Conservation (phyloP, 2,329 filamentous ascomycete genomes). For the Exophiala oligosperma region DNA sequence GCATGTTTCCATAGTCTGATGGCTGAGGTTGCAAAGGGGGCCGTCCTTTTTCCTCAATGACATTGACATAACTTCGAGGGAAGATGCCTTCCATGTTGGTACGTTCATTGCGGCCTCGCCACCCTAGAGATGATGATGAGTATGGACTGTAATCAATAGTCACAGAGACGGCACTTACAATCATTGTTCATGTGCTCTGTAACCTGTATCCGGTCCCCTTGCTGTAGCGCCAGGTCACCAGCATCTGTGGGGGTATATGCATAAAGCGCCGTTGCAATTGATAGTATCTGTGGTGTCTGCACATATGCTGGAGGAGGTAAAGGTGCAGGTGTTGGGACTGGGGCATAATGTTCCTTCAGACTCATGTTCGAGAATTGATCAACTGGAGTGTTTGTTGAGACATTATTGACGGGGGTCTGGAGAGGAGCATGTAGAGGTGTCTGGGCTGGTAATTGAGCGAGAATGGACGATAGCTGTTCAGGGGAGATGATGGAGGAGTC, state of each 20-base stretch:
- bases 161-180: conserved; percentile 52
- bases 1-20: conserved; percentile 60
- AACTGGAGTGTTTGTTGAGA: conserved; percentile 38
- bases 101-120: conserved; percentile 85
- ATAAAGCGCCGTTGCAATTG: conserved; percentile 79
- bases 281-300: conserved; percentile 57
- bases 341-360: conserved; percentile 41
- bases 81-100: conserved; percentile 90
- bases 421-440: conserved; percentile 37
- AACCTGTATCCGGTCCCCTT: conserved; percentile 77
- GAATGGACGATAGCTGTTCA: conserved; percentile 72
- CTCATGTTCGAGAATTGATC: conserved; percentile 43
- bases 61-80: conserved; percentile 81
- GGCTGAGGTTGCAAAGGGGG: conserved; percentile 38
- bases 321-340: conserved; percentile 48
- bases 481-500: conserved; percentile 79
- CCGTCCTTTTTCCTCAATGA: conserved; percentile 64
- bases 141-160: conserved; percentile 18
- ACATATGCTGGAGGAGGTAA: conserved; percentile 54
- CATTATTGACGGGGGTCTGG: conserved; percentile 34
- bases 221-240: conserved; percentile 77
- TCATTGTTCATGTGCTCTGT: conserved; percentile 94
- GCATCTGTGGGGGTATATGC: conserved; percentile 76
- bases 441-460: conserved; percentile 71
- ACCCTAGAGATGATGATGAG: conserved; percentile 38